These are phyloP conservation scores for Fistulinella prunicolor DNA, from an alignment of 768 basidiomycete genomes.

Conservation along the genomic window DNA sequence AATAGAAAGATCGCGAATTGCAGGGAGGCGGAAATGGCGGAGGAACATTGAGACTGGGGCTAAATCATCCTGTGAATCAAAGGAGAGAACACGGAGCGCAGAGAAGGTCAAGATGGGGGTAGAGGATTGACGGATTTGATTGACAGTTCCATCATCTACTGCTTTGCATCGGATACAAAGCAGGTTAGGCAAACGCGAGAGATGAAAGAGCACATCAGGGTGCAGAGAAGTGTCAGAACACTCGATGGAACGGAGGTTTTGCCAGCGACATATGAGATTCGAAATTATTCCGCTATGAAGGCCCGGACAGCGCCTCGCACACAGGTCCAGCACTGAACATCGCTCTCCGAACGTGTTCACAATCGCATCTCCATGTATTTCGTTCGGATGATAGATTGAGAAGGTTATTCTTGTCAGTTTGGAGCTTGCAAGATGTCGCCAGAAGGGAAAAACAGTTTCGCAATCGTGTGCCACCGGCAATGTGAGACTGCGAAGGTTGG, in stretches of 20 bases:
- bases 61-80: neutral
- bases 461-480: no score
- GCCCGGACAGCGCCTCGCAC: no score
- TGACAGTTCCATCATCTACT: neutral
- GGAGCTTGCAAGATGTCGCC: conserved; percentile 1
- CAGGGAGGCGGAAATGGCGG: neutral
- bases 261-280: conserved; percentile 7
- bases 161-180: neutral
- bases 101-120: conserved; percentile 1
- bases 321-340: conserved; percentile 6
- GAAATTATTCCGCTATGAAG: no score
- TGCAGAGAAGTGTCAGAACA: neutral
- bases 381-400: no score
- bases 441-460: no score
- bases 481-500: no score
- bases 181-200: conserved; percentile 1
- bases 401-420: neutral
- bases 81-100: neutral
- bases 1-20: neutral
- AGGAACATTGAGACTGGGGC: neutral
- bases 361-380: no score
- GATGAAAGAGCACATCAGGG: neutral
- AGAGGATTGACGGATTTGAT: neutral
- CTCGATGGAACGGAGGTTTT: neutral
- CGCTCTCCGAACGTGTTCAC: neutral